Percentiles rank a stretch among this genome's conserved stretches.
These are phyloP conservation scores for Bruguiera hainesii DNA, from an alignment of 441 rosid genomes.

Conservation along the genomic window DNA sequence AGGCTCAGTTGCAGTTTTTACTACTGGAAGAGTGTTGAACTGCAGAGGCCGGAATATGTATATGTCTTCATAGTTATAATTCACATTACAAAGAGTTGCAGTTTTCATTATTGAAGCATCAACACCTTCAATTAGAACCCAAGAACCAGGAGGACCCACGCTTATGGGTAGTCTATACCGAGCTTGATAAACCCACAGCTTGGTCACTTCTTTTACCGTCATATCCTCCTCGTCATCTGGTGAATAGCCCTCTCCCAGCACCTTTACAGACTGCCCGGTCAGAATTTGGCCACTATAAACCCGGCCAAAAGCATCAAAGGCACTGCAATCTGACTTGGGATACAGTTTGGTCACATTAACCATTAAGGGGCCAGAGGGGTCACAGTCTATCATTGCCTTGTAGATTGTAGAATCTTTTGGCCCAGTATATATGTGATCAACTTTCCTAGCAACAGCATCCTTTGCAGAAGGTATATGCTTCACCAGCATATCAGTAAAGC, in stretches of 20 bases:
- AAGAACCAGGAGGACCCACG: conserved; percentile 96
- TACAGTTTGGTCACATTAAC: conserved; percentile 92
- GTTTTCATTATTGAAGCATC: conserved; percentile 98
- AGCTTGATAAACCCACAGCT: conserved; percentile 94
- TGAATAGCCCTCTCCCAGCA: conserved; percentile 94
- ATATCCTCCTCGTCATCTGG: conserved; percentile 98
- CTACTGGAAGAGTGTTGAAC: conserved; percentile 94
- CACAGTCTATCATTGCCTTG: conserved; percentile 82
- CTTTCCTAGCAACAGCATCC: conserved; percentile 79
- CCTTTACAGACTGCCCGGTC: conserved; percentile 90
- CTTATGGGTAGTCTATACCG: conserved; percentile 89
- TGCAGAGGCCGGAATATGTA: conserved; percentile 86
- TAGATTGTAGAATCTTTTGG: conserved; percentile 66
- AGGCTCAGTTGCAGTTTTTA: conserved; percentile 98
- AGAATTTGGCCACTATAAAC: conserved; percentile 84
- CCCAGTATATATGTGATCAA: conserved; percentile 78
- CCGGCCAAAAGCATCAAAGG: conserved; percentile 96
- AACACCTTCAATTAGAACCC: conserved; percentile 97
- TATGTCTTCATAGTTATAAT: conserved; percentile 67
- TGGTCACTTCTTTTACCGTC: conserved; percentile 93
- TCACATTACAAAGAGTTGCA: conserved; percentile 79
- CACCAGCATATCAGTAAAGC: conserved; percentile 97
- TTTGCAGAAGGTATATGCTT: conserved; percentile 92
- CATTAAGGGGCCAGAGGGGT: conserved; percentile 88
- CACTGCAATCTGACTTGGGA: conserved; percentile 96